Conservation (phyloP, 2,329 filamentous ascomycete genomes). For the Aurifilum marmelostoma region DNA sequence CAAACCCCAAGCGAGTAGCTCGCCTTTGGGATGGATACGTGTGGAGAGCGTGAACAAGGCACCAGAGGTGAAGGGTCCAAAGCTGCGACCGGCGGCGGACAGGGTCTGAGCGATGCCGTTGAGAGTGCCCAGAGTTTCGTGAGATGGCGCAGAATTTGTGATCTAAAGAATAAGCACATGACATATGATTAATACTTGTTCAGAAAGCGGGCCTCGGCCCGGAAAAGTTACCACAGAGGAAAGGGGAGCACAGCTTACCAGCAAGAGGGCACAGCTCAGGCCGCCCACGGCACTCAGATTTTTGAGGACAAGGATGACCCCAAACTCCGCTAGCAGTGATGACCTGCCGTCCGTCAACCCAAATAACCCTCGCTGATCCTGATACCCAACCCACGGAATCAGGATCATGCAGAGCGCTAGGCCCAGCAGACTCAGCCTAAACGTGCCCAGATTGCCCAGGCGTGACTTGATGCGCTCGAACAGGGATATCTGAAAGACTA, state of each 20-base stretch:
- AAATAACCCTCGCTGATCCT: slow-evolving; percentile 58
- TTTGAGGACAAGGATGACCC: slow-evolving; percentile 79
- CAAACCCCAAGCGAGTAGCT: slow-evolving; percentile 81
- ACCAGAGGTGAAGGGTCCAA: slow-evolving; percentile 87
- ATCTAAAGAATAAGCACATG: slow-evolving; percentile 58
- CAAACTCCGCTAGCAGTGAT: slow-evolving; percentile 83
- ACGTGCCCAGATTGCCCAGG: slow-evolving; percentile 84
- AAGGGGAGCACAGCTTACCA: slow-evolving; percentile 59
- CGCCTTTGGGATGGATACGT: slow-evolving; percentile 75
- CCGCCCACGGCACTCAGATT: slow-evolving; percentile 90
- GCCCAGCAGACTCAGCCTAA: slow-evolving; percentile 75
- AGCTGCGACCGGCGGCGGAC: slow-evolving; percentile 84
- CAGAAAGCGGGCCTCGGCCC: not conserved
- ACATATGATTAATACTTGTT: not conserved
- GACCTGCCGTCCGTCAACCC: slow-evolving; percentile 64
- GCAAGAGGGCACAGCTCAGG: slow-evolving; percentile 81
- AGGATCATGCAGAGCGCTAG: slow-evolving; percentile 81
- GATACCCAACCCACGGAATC: slow-evolving; percentile 89
- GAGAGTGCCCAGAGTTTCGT: slow-evolving; percentile 82
- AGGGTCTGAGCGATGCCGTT: slow-evolving; percentile 95
- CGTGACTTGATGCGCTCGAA: slow-evolving; percentile 79
- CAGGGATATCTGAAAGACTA: slow-evolving; percentile 84
- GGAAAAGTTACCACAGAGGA: not conserved
- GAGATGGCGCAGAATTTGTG: slow-evolving; percentile 87
- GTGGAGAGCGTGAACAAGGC: slow-evolving; percentile 81